Percentiles rank a stretch among this genome's conserved stretches.
These are phyloP conservation scores for Zymoseptoria brevis DNA, from an alignment of 2,329 filamentous ascomycete genomes.

Conservation along the genomic window DNA sequence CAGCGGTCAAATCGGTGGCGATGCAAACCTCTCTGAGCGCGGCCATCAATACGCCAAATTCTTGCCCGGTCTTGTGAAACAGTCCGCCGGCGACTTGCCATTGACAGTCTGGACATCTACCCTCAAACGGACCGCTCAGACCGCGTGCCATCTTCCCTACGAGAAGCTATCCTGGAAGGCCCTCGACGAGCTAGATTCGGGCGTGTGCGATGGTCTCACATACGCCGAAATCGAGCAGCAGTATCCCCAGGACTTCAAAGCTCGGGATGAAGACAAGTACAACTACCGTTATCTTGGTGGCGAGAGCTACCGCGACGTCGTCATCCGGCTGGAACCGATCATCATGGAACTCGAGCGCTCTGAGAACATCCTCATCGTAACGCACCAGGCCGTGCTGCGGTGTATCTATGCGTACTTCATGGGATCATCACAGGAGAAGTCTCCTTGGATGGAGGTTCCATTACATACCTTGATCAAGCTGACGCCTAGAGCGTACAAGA, in stretches of 20 bases:
- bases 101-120: constrained; percentile 71
- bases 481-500: constrained; percentile 88
- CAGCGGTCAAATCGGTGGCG: constrained; percentile 82
- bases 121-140: constrained; percentile 79
- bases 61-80: constrained; percentile 72
- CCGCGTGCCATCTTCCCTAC: constrained; percentile 77
- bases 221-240: constrained; percentile 88
- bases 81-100: constrained; percentile 72
- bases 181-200: constrained; percentile 90
- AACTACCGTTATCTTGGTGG: constrained; percentile 98
- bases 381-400: constrained; percentile 89
- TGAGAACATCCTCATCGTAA: constrained; percentile 96
- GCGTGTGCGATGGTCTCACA: constrained; percentile 92
- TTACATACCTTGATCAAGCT: constrained; percentile 94
- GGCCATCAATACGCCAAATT: constrained; percentile 81
- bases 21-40: constrained; percentile 75
- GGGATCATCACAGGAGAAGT: constrained; percentile 87
- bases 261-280: constrained; percentile 97
- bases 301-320: constrained; percentile 92
- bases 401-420: constrained; percentile 99
- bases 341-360: constrained; percentile 98
- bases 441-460: constrained; percentile 97
- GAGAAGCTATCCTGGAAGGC: constrained; percentile 99
- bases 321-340: constrained; percentile 94
- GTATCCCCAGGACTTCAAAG: constrained; percentile 90